A percentile compares a stretch with the other conserved stretches of the same genome.
phyloP scores from a whole-genome alignment of 2,329 filamentous ascomycete genomes.

The Colletotrichum eremochloae region DNA sequence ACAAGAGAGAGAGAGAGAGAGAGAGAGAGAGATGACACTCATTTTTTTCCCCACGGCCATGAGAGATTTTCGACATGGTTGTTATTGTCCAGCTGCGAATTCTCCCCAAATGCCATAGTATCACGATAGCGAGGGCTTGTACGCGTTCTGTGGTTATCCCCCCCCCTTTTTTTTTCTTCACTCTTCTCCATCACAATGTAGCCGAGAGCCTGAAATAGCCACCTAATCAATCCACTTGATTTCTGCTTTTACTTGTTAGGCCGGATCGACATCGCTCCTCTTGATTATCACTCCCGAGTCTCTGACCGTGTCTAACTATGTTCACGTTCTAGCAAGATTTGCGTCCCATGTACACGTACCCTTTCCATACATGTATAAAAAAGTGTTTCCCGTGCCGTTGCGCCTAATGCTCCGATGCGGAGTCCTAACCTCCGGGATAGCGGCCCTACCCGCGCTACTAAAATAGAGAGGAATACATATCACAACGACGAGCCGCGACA shows the following conservation, averaged over 20 bases:
- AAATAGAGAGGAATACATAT: background rate
- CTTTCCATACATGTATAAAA: background rate
- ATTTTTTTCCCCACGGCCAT: background rate
- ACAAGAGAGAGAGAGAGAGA: background rate
- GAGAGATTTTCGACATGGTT: background rate
- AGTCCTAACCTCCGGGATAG: background rate
- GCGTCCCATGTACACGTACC: background rate
- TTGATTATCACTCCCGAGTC: background rate
- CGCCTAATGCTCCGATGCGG: background rate
- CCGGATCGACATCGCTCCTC: too few species aligned
- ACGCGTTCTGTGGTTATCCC: background rate
- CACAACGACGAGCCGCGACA: background rate
- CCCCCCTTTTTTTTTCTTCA: too few species aligned
- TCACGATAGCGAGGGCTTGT: slow-evolving; percentile 4
- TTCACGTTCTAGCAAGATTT: background rate
- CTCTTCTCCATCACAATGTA: background rate
- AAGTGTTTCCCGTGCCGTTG: background rate
- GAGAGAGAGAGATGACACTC: background rate
- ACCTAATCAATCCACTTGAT: background rate
- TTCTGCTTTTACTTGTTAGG: background rate
- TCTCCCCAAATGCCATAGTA: background rate
- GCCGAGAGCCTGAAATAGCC: background rate
- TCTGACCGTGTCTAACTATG: background rate
- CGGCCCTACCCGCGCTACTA: background rate
- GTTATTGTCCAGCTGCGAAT: background rate